A percentile compares a stretch with the other conserved stretches of the same genome.
Conservation (phyloP, 768 basidiomycete genomes). For the Cytidiella melzeri region DNA sequence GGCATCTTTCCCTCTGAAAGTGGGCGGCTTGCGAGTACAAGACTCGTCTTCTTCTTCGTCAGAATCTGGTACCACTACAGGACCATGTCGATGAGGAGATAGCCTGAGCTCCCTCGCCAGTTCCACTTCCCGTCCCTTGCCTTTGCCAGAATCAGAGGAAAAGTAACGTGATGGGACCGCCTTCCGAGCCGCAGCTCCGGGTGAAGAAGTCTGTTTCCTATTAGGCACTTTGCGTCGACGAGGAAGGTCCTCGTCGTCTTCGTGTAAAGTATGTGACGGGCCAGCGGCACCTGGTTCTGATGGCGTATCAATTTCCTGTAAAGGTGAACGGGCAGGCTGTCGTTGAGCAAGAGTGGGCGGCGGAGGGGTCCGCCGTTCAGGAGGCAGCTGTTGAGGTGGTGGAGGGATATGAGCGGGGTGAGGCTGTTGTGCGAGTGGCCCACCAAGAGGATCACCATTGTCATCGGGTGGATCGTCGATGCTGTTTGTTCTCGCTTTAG, state of each 20-base stretch:
- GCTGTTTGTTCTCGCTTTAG: not conserved
- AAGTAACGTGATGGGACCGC: constrained; percentile 7
- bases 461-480: not conserved
- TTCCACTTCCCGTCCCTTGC: constrained; percentile 18
- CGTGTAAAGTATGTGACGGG: constrained; percentile 15
- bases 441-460: not conserved
- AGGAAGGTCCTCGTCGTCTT: constrained; percentile 20
- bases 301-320: constrained; percentile 17
- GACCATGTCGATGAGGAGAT: constrained; percentile 16
- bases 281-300: constrained; percentile 12
- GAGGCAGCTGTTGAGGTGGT: constrained; percentile 5
- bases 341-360: constrained; percentile 2
- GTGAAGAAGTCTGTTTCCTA: constrained; percentile 14
- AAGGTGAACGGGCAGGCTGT: constrained; percentile 13
- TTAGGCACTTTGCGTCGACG: constrained; percentile 20
- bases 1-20: not conserved
- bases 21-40: not conserved
- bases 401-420: constrained; percentile 7
- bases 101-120: constrained; percentile 24
- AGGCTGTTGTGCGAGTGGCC: not conserved
- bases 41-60: constrained; percentile 26
- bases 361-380: constrained; percentile 1
- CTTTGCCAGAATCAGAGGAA: constrained; percentile 8
- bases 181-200: constrained; percentile 5
- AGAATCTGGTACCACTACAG: constrained; percentile 25